Conservation (phyloP, 179 eudicot species). For the Silene vulgaris region DNA sequence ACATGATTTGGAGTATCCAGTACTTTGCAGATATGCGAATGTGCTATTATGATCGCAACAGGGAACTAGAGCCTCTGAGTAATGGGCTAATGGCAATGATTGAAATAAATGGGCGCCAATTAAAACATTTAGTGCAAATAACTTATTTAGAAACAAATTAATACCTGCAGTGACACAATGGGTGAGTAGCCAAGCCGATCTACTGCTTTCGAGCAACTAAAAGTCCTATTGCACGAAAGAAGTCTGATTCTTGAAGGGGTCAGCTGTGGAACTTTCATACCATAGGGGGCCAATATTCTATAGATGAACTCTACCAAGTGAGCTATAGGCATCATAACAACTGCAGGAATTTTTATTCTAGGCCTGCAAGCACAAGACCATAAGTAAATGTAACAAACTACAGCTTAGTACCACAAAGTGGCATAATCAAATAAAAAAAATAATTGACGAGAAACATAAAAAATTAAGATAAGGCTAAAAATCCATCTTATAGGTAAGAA, state of each 20-base stretch:
- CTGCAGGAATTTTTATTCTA: conserved; percentile 74
- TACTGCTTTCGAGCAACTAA: conserved; percentile 75
- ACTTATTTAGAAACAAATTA: neutral
- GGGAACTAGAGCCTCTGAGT: no score
- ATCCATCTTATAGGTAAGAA: neutral
- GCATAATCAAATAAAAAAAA: conserved; percentile 8
- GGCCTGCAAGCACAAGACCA: conserved; percentile 66
- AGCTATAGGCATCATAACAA: conserved; percentile 85
- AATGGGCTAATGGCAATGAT: no score
- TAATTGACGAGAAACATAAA: neutral
- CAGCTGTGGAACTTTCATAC: conserved; percentile 97
- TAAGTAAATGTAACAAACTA: conserved; percentile 27
- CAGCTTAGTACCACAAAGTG: conserved; percentile 17
- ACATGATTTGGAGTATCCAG: neutral
- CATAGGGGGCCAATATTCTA: conserved; percentile 75
- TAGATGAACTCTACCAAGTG: conserved; percentile 66
- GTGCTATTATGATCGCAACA: neutral
- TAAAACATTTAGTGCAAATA: neutral
- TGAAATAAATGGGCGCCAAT: neutral
- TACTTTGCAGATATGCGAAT: neutral
- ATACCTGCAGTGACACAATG: conserved; percentile 80
- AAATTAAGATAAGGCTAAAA: neutral
- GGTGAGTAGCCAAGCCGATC: conserved; percentile 96
- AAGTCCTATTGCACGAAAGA: conserved; percentile 72
- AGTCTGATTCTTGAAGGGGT: conserved; percentile 95